Percentiles rank a stretch among this genome's conserved stretches.
These are phyloP conservation scores for Tylopilus felleus DNA, from an alignment of 768 basidiomycete genomes.

Conservation along the genomic window DNA sequence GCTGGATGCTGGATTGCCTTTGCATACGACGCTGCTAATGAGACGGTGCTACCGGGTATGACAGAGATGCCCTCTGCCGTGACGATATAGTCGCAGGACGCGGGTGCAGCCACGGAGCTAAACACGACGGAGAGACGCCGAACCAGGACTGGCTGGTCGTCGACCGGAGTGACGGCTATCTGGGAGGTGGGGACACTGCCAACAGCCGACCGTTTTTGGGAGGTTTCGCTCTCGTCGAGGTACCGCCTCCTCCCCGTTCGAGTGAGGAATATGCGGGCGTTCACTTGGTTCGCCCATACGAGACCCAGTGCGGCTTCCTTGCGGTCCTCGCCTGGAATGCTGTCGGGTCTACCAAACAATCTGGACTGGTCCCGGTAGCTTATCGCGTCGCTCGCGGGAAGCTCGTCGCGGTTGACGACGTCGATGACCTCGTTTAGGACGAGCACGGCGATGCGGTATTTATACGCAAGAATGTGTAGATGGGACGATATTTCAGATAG, in stretches of 20 bases:
- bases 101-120: slow-evolving; percentile 55
- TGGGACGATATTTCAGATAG: slow-evolving; percentile 63
- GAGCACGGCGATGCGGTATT: slow-evolving; percentile 66
- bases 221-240: slow-evolving; percentile 37
- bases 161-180: slow-evolving; percentile 17
- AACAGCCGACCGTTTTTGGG: slow-evolving; percentile 25
- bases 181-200: slow-evolving; percentile 1
- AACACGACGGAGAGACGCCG: slow-evolving; percentile 78
- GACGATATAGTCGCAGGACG: slow-evolving; percentile 74
- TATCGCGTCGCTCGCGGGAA: slow-evolving; percentile 30
- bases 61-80: slow-evolving; percentile 53
- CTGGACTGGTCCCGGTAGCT: slow-evolving; percentile 70
- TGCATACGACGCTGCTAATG: background rate
- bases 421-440: slow-evolving; percentile 90
- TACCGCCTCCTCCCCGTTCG: slow-evolving; percentile 69
- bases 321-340: slow-evolving; percentile 49
- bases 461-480: slow-evolving; percentile 68
- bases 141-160: slow-evolving; percentile 51
- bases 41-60: slow-evolving; percentile 25
- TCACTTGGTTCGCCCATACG: slow-evolving; percentile 92
- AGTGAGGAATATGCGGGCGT: slow-evolving; percentile 77
- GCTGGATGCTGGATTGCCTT: background rate
- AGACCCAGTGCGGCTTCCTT: slow-evolving; percentile 87
- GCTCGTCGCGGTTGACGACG: slow-evolving; percentile 46
- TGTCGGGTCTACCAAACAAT: slow-evolving; percentile 70